Evolutionary conservation across 2,329 filamentous ascomycete genomes (phyloP).

Genomic region (Sporothrix dimorphospora): DNA sequence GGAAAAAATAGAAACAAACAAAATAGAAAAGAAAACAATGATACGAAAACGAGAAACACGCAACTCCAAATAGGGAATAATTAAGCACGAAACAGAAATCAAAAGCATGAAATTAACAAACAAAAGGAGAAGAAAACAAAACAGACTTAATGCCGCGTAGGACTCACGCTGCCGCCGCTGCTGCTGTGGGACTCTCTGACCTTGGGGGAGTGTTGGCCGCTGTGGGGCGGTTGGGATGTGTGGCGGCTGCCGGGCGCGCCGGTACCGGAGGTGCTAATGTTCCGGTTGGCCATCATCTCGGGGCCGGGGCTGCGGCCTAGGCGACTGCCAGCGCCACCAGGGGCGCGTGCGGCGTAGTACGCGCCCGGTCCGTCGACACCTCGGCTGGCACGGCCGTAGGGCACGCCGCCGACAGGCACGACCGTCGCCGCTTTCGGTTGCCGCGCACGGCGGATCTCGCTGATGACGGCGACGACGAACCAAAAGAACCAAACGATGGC

Average conservation of each 20-base stretch:
- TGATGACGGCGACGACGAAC: slow-evolving; percentile 41
- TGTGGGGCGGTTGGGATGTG: background rate
- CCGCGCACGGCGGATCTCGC: slow-evolving; percentile 38
- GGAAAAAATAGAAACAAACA: background rate
- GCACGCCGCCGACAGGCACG: background rate
- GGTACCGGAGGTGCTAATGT: background rate
- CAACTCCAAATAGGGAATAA: background rate
- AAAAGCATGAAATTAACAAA: too few species aligned
- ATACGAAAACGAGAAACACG: background rate
- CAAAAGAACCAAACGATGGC: slow-evolving; percentile 45
- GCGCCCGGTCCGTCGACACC: background rate
- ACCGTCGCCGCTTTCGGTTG: background rate
- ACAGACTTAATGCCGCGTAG: background rate
- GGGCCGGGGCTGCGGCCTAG: slow-evolving; percentile 6
- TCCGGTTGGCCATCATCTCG: slow-evolving; percentile 15
- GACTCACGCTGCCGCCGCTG: slow-evolving; percentile 10
- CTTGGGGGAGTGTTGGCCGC: slow-evolving; percentile 20
- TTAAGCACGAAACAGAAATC: too few species aligned
- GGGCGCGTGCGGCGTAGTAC: background rate
- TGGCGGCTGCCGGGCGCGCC: background rate
- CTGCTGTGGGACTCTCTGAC: slow-evolving; percentile 22
- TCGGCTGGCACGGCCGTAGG: background rate
- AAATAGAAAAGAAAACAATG: background rate
- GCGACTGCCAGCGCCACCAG: background rate
- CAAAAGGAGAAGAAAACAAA: too few species aligned